These are phyloP conservation scores for Metschnikowia borealis DNA, from an alignment of 805 yeast genomes.

Conservation along the genomic window DNA sequence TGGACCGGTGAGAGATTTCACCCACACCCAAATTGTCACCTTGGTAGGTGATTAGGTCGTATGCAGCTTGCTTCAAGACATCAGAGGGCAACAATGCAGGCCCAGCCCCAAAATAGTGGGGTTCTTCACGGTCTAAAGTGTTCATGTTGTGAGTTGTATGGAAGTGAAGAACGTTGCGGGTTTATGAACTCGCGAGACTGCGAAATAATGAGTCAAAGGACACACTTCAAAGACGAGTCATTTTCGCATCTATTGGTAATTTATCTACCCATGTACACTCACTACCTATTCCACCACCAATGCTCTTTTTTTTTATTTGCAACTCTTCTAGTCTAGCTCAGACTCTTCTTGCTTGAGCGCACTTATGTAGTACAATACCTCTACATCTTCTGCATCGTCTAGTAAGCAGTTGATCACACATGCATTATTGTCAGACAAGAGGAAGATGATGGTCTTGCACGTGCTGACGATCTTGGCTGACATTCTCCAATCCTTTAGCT, in stretches of 20 bases:
- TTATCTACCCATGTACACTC: not conserved
- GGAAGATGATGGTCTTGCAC: constrained; percentile 57
- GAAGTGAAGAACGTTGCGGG: not conserved
- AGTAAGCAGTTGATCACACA: constrained; percentile 64
- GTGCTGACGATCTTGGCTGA: constrained; percentile 58
- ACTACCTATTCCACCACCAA: not conserved
- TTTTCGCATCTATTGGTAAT: not conserved
- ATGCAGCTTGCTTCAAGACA: constrained; percentile 85
- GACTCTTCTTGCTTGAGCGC: constrained; percentile 19
- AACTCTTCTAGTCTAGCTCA: not conserved
- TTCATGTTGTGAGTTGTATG: constrained; percentile 9
- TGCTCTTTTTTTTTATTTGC: not conserved
- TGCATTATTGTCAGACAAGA: constrained; percentile 54
- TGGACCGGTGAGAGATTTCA: constrained; percentile 93
- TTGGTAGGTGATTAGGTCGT: constrained; percentile 70
- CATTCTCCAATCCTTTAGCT: constrained; percentile 63
- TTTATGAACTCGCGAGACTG: not conserved
- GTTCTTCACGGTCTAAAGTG: constrained; percentile 59
- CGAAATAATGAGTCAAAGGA: constrained; percentile 2
- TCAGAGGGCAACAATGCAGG: constrained; percentile 87
- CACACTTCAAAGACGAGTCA: constrained; percentile 1
- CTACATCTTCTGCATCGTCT: constrained; percentile 61
- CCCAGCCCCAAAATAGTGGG: constrained; percentile 95
- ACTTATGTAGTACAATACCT: constrained; percentile 57
- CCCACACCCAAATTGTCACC: constrained; percentile 81